Conservation (phyloP, 345 rosid genomes). For the Odontarrhena argentea region DNA sequence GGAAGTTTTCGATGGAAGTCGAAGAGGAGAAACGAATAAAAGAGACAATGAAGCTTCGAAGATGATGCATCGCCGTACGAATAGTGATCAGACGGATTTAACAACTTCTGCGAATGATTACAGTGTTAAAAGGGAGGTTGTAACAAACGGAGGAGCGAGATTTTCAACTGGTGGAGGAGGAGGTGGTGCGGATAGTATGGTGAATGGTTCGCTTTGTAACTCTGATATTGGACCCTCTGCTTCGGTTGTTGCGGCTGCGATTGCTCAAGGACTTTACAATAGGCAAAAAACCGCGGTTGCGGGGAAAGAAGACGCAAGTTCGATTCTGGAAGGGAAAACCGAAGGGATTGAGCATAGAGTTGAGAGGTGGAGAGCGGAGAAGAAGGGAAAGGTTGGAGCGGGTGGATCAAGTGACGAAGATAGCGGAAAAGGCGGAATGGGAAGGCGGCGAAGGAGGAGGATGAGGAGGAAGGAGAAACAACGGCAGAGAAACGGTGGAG, state of each 20-base stretch:
- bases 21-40: not conserved
- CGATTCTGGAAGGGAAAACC: slow-evolving; percentile 60
- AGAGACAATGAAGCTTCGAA: not conserved
- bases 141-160: slow-evolving; percentile 23
- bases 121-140: slow-evolving; percentile 40
- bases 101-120: slow-evolving; percentile 44
- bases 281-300: slow-evolving; percentile 37
- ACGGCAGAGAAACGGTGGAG: slow-evolving; percentile 28
- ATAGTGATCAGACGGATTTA: slow-evolving; percentile 65
- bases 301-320: slow-evolving; percentile 44
- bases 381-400: slow-evolving; percentile 14
- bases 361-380: slow-evolving; percentile 72
- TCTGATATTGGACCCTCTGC: slow-evolving; percentile 93
- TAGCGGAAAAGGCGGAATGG: slow-evolving; percentile 31
- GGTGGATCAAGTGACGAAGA: slow-evolving; percentile 27
- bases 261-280: slow-evolving; percentile 75
- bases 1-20: slow-evolving; percentile 39
- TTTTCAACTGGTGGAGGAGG: slow-evolving; percentile 20
- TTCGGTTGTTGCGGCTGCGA: slow-evolving; percentile 93
- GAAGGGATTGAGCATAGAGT: slow-evolving; percentile 59
- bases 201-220: slow-evolving; percentile 58
- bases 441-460: slow-evolving; percentile 27
- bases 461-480: slow-evolving; percentile 33
- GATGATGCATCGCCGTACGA: slow-evolving; percentile 55
- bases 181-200: slow-evolving; percentile 51